Evolutionary conservation across 176 grass and related monocot genomes (phyloP).

Genomic region (Tillandsia fasciculata): DNA sequence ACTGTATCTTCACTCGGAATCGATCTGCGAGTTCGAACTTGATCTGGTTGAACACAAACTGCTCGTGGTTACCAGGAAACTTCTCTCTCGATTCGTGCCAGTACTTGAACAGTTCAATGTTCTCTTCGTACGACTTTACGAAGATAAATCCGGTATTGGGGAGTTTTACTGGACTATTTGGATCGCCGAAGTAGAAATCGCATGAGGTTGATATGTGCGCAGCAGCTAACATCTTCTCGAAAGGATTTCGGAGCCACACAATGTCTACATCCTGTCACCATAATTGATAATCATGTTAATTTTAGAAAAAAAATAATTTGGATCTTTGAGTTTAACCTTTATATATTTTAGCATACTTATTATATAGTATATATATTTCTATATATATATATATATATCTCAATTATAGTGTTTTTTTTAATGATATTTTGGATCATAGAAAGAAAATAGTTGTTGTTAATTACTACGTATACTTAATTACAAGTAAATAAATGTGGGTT

Average conservation of each 20-base stretch:
- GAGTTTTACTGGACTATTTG: conserved; percentile 11
- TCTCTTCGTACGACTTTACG: conserved; percentile 25
- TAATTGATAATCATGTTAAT: neutral
- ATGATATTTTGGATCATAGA: no score
- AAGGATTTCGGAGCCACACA: conserved; percentile 49
- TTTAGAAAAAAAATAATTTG: neutral
- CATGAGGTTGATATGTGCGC: conserved; percentile 42
- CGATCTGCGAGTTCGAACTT: conserved; percentile 31
- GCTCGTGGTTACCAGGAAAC: conserved; percentile 43
- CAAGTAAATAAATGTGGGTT: no score
- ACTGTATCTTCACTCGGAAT: conserved; percentile 32
- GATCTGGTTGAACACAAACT: conserved; percentile 66
- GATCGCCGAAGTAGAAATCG: conserved; percentile 35
- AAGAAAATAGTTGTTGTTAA: no score
- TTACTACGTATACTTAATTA: no score
- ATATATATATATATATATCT: no score
- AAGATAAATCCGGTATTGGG: conserved; percentile 47
- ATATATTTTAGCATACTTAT: no score
- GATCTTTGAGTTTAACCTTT: no score
- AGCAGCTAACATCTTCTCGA: conserved; percentile 21
- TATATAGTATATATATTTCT: no score
- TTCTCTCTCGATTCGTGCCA: conserved; percentile 31
- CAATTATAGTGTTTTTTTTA: no score
- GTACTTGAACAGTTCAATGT: conserved; percentile 27
- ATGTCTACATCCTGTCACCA: conserved; percentile 40